phyloP scores from a whole-genome alignment of 495 filamentous ascomycete species.

The Parathielavia appendiculata region DNA sequence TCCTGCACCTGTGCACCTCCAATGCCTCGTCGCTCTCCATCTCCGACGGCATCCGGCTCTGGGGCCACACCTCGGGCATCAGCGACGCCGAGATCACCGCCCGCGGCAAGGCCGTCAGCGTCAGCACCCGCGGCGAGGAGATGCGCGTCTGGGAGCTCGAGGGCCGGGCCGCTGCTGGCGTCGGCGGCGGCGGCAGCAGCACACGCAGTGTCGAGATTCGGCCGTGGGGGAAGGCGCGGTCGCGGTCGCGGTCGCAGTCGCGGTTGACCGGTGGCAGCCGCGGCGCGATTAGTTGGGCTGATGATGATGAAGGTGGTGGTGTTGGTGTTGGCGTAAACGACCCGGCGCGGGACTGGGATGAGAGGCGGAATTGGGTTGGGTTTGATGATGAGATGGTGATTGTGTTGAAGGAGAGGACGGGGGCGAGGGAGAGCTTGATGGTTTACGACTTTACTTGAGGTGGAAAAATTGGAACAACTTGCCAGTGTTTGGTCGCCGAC shows the following conservation, averaged over 20 bases:
- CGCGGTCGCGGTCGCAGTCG: constrained; percentile 8
- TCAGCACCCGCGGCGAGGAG: constrained; percentile 76
- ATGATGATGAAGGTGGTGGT: too few relatives aligned
- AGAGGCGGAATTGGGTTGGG: constrained; percentile 62
- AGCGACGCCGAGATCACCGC: constrained; percentile 79
- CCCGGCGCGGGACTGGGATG: constrained; percentile 20
- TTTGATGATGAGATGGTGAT: constrained; percentile 95
- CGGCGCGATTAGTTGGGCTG: not conserved
- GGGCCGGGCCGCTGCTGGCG: constrained; percentile 47
- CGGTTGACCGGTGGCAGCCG: not conserved
- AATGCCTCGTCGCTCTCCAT: constrained; percentile 61
- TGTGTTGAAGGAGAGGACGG: constrained; percentile 64
- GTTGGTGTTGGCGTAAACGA: not conserved
- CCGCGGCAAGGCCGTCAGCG: constrained; percentile 84
- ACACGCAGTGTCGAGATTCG: constrained; percentile 38
- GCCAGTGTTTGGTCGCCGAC: too few relatives aligned
- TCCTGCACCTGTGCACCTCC: constrained; percentile 79
- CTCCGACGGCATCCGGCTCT: constrained; percentile 69
- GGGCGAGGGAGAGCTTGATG: constrained; percentile 67
- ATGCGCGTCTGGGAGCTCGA: constrained; percentile 94
- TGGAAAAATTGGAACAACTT: too few relatives aligned
- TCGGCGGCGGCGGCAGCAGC: constrained; percentile 12
- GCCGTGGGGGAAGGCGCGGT: constrained; percentile 35
- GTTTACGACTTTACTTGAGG: constrained; percentile 86
- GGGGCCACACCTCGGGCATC: constrained; percentile 92